Conservation (phyloP, 2,329 filamentous ascomycete species). For the Kalaharituber pfeilii region DNA sequence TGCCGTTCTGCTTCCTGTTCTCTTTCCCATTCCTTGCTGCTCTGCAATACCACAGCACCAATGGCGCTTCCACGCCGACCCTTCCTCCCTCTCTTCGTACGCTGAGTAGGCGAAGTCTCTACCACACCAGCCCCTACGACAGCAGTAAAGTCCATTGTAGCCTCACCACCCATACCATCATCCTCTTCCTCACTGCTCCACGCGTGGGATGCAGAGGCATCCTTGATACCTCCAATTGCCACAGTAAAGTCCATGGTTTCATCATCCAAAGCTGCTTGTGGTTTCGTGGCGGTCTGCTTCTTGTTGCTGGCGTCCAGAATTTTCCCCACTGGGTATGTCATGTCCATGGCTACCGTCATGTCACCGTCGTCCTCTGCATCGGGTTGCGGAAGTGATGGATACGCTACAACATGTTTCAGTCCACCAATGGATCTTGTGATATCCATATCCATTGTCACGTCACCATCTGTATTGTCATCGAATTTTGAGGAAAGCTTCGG, state of each 20-base stretch:
- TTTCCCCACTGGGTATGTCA: conserved; percentile 39
- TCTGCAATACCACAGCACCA: conserved; percentile 6
- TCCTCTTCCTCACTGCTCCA: not conserved
- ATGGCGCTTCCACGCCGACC: conserved; percentile 1
- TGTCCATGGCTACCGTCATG: conserved; percentile 27
- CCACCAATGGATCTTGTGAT: conserved; percentile 20
- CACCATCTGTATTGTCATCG: conserved; percentile 16
- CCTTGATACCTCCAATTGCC: conserved; percentile 55
- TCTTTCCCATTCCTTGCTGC: conserved; percentile 10
- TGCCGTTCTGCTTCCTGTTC: conserved; percentile 10
- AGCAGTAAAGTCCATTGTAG: not conserved
- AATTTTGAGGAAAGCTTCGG: conserved; percentile 10
- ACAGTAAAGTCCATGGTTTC: conserved; percentile 71
- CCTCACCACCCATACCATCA: not conserved
- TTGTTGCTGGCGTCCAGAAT: conserved; percentile 27
- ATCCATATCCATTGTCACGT: conserved; percentile 36
- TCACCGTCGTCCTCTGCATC: conserved; percentile 25
- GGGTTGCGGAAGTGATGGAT: conserved; percentile 15
- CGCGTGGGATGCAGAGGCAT: conserved; percentile 26
- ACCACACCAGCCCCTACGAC: not conserved
- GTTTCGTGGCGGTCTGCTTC: not conserved
- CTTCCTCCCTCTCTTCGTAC: not conserved
- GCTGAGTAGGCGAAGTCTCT: not conserved
- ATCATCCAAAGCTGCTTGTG: conserved; percentile 27
- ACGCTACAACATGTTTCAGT: conserved; percentile 7